These are phyloP conservation scores for Amphibolis antarctica DNA, from an alignment of 106 monocot genomes.

Conservation along the genomic window DNA sequence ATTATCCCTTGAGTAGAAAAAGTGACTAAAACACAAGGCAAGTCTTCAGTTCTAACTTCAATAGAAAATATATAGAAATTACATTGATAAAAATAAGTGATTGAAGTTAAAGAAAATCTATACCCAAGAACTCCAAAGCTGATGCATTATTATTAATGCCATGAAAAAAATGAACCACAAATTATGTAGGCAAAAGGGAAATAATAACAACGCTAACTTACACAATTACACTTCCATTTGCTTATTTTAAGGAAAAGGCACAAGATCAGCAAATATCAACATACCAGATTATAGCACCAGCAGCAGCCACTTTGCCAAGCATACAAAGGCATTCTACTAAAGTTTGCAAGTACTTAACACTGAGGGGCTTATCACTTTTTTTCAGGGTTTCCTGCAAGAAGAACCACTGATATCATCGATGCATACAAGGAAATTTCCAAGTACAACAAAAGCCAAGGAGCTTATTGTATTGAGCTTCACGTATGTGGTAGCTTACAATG, in stretches of 20 bases:
- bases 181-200: too few relatives aligned
- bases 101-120: too few relatives aligned
- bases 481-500: slow-evolving; percentile 35
- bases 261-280: neutral
- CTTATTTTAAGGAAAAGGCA: neutral
- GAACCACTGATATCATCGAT: neutral
- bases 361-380: slow-evolving; percentile 55
- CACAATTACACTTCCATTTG: too few relatives aligned
- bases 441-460: neutral
- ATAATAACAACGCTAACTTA: too few relatives aligned
- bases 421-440: slow-evolving; percentile 2
- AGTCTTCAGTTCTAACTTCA: too few relatives aligned
- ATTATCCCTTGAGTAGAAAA: too few relatives aligned
- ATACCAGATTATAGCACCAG: slow-evolving; percentile 95
- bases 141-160: too few relatives aligned
- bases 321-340: slow-evolving; percentile 93
- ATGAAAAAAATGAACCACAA: too few relatives aligned
- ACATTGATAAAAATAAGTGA: too few relatives aligned
- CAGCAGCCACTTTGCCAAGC: slow-evolving; percentile 99
- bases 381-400: slow-evolving; percentile 72
- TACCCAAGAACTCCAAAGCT: too few relatives aligned
- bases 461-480: neutral
- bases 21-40: too few relatives aligned
- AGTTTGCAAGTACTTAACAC: slow-evolving; percentile 71
- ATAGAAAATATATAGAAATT: too few relatives aligned